A percentile compares a stretch with the other conserved stretches of the same genome.
phyloP scores from a whole-genome alignment of 495 filamentous ascomycete genomes.

The Lasiosphaeris hirsuta region DNA sequence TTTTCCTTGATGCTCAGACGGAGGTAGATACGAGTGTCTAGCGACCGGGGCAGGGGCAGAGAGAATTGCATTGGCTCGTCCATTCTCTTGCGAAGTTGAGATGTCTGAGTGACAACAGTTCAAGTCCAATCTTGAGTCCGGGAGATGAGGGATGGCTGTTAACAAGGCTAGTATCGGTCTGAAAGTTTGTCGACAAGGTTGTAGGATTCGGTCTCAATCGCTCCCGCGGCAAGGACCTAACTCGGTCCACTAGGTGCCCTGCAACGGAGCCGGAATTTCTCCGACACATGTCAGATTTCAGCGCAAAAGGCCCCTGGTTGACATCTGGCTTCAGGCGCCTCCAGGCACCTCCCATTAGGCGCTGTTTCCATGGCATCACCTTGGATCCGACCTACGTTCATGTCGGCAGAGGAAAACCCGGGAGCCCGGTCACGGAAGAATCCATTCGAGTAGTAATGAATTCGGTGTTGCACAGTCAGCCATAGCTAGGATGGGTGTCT shows the following conservation, averaged over 20 bases:
- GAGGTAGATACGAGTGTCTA: conserved; percentile 76
- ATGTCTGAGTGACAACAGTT: no score
- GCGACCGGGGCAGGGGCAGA: conserved; percentile 69
- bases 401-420: no score
- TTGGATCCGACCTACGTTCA: no score
- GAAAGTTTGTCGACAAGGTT: no score
- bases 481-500: no score
- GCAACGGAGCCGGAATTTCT: conserved; percentile 5
- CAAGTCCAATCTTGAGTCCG: not conserved
- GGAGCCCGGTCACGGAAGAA: no score
- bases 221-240: no score
- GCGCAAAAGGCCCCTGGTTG: not conserved
- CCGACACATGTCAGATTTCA: conserved; percentile 8
- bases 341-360: not conserved
- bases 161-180: not conserved
- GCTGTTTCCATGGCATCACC: no score
- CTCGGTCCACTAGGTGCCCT: not conserved
- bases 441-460: no score
- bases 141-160: not conserved
- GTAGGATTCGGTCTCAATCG: no score
- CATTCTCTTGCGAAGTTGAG: conserved; percentile 9
- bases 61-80: conserved; percentile 59
- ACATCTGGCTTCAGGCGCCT: not conserved
- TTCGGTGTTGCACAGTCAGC: no score
- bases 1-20: conserved; percentile 67